Evolutionary conservation across 371 early-diverging fungal genomes (phyloP).

Genomic region (Apophysomyces trapeziformis): DNA sequence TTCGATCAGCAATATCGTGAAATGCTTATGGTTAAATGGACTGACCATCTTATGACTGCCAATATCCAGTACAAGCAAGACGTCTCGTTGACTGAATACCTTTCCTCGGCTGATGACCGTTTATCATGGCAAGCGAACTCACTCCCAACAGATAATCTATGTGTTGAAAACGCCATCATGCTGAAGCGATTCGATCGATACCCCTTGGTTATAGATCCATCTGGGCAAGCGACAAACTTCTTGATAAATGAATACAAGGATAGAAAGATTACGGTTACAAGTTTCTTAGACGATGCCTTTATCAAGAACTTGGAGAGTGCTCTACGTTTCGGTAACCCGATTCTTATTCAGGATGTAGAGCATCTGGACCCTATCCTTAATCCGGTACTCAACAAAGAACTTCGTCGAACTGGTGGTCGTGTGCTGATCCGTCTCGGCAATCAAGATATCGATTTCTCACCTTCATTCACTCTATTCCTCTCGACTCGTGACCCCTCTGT

Average conservation of each 20-base stretch:
- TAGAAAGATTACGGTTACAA: conserved; percentile 91
- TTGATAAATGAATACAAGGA: conserved; percentile 86
- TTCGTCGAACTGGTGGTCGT: conserved; percentile 96
- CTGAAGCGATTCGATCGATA: conserved; percentile 93
- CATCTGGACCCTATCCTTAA: conserved; percentile 97
- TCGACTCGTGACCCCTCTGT: conserved; percentile 94
- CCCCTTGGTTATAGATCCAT: conserved; percentile 97
- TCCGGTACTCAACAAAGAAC: conserved; percentile 95
- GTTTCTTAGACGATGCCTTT: conserved; percentile 97
- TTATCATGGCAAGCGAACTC: conserved; percentile 88
- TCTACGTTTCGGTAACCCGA: conserved; percentile 97
- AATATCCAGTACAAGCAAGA: conserved; percentile 83
- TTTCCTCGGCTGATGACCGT: conserved; percentile 93
- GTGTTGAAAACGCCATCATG: conserved; percentile 98
- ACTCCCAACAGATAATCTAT: conserved; percentile 91
- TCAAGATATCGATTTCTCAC: conserved; percentile 98
- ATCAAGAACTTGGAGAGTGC: conserved; percentile 97
- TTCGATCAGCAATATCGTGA: conserved; percentile 97
- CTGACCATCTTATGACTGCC: conserved; percentile 72
- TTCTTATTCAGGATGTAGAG: conserved; percentile 97
- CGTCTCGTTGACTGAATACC: conserved; percentile 88
- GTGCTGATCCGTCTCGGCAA: conserved; percentile 93
- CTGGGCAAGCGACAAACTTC: conserved; percentile 92
- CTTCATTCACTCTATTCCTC: conserved; percentile 93
- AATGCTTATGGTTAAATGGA: conserved; percentile 80